phyloP scores from a whole-genome alignment of 2,329 filamentous ascomycete species.

The Claviceps cyperi region DNA sequence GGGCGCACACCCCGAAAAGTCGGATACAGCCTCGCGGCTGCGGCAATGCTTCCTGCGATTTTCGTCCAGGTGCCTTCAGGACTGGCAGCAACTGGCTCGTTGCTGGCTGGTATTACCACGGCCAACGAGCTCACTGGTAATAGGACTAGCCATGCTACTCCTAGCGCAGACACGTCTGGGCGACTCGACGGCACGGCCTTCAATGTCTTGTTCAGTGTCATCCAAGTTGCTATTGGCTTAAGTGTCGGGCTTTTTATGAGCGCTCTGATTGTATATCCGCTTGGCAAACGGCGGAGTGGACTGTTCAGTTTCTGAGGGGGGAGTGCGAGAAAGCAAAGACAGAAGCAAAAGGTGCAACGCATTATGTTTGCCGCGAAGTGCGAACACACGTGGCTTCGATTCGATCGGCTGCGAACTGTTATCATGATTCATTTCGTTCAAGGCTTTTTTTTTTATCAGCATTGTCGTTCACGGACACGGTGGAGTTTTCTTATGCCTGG shows the following conservation, averaged over 20 bases:
- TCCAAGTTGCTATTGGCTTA: conserved; percentile 47
- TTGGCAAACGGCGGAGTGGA: conserved; percentile 43
- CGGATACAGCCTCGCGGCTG: conserved; percentile 67
- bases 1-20: conserved; percentile 26
- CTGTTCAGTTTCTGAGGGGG: conserved; percentile 34
- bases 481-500: neutral
- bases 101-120: conserved; percentile 41
- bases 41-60: conserved; percentile 74
- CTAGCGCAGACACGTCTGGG: conserved; percentile 9
- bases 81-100: conserved; percentile 43
- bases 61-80: conserved; percentile 56
- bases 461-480: neutral
- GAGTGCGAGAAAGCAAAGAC: neutral
- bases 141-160: conserved; percentile 11
- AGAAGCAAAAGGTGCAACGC: neutral
- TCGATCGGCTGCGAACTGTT: no score
- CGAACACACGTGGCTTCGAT: neutral
- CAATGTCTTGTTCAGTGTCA: conserved; percentile 40
- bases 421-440: neutral
- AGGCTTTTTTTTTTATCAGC: neutral
- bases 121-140: conserved; percentile 40
- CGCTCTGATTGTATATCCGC: conserved; percentile 38
- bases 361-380: neutral
- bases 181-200: conserved; percentile 32
- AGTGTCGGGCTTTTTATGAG: conserved; percentile 46